Base-by-base conservation (phyloP, 2,329 filamentous ascomycete genomes). In the Xylaria sp. region DNA sequence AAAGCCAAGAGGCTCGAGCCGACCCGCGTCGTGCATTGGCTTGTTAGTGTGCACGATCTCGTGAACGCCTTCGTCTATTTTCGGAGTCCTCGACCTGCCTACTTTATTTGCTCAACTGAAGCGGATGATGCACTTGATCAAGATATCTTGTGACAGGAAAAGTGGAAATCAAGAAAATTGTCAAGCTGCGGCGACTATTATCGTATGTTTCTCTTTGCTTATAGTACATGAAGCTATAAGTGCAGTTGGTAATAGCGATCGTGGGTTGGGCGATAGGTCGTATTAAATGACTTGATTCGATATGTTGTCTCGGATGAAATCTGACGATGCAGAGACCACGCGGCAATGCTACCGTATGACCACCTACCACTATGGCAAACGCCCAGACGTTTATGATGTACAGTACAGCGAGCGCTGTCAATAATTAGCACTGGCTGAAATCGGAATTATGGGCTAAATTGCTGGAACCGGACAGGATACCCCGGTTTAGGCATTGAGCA, bases 1-100 rank as follows among this genome's bases (percentile, higher is more conserved):
- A 43, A 51, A 37, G 49, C 47, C 35, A 11, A 57, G 37, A 57
- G 42, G 38, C 46, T 57, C 61, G 61, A 64, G 46, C 61, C 61
- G 47, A 50, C 14, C 61, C 61, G 61, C 37, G 52, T 23, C 37
- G 35, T 19, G 23, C 43, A 35, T 50, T 49, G 21, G 49, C 19
- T 52, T 28, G 31, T 11, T 31, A 31, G 25, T 23, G 19, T 25
- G 35, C 21, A 9, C n/a, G 17, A 52, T 37, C 47, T 43, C 19
- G 17, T 28, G 25, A 23, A 45, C 31, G 47, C 47, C 33, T 57
- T 4, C 6, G 40, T 37, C 50, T 51, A 57, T 43, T 61, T 61
- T 47, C 19, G 12, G 21, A 21, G 19, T 8, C 11, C 28, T n/a
- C 28, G 28, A 31, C 28, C 4, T 28, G 15, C 35, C 14, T 40